phyloP scores from a whole-genome alignment of 106 monocot genomes.

The Acorus calamus region DNA sequence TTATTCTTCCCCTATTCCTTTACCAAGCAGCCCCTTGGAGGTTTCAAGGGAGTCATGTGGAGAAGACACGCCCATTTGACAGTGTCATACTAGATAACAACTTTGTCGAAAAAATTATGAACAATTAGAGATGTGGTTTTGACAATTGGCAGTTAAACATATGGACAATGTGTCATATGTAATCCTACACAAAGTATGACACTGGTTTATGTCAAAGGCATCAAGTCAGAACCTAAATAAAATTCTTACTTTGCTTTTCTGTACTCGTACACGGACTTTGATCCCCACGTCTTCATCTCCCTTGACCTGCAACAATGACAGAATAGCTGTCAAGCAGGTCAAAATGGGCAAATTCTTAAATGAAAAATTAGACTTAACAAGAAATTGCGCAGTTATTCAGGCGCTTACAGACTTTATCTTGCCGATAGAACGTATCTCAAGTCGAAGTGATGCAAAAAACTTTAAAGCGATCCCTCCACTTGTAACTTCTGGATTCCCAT shows the following conservation, averaged over 20 bases:
- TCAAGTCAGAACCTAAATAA: neutral
- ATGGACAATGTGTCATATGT: too few relatives aligned
- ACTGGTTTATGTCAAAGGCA: neutral
- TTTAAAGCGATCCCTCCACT: conserved; percentile 98
- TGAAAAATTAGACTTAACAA: neutral
- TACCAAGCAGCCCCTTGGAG: too few relatives aligned
- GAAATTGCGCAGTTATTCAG: neutral
- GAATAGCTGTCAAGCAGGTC: neutral
- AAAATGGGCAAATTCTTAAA: neutral
- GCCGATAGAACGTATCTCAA: conserved; percentile 89
- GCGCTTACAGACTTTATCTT: conserved; percentile 89
- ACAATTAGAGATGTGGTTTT: too few relatives aligned
- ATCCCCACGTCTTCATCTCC: conserved; percentile 80
- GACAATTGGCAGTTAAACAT: too few relatives aligned
- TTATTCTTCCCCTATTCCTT: too few relatives aligned
- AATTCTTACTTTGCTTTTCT: conserved; percentile 66
- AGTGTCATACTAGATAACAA: too few relatives aligned
- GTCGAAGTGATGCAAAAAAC: conserved; percentile 96
- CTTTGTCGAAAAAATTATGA: too few relatives aligned
- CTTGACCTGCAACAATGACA: conserved; percentile 29
- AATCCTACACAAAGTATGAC: too few relatives aligned
- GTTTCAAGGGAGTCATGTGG: too few relatives aligned
- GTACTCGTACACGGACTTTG: conserved; percentile 66
- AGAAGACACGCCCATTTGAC: too few relatives aligned
- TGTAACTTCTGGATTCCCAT: conserved; percentile 99